Conservation (phyloP, 768 basidiomycete species). For the Cystobasidium tubakii region DNA sequence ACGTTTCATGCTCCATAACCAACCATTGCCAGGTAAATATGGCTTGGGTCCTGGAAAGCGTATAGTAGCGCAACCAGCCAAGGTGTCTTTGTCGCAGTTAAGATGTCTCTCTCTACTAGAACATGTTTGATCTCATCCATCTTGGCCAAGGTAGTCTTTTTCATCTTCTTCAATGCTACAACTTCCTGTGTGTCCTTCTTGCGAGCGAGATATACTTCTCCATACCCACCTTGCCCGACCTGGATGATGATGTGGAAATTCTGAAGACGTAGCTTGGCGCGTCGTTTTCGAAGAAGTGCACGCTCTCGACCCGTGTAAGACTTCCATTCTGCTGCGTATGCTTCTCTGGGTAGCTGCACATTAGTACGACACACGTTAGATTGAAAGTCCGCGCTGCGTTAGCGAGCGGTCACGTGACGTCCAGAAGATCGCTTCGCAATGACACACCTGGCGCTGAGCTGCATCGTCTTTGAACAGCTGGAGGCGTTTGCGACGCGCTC, state of each 20-base stretch:
- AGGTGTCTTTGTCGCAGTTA: constrained; percentile 93
- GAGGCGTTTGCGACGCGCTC: constrained; percentile 75
- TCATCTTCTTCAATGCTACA: constrained; percentile 96
- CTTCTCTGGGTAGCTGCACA: constrained; percentile 36
- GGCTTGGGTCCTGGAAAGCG: constrained; percentile 86
- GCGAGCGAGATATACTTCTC: constrained; percentile 90
- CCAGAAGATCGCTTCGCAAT: neutral
- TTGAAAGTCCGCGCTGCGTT: too few species aligned
- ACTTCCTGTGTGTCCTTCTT: constrained; percentile 94
- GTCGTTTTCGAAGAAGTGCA: constrained; percentile 80
- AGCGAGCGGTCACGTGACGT: constrained; percentile 12
- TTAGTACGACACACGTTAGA: neutral
- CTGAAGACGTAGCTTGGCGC: constrained; percentile 84
- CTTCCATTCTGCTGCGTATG: constrained; percentile 66
- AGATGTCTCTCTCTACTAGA: constrained; percentile 91
- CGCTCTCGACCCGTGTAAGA: constrained; percentile 92
- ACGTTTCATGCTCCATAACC: constrained; percentile 37
- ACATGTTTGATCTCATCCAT: constrained; percentile 99
- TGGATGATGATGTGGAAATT: constrained; percentile 98
- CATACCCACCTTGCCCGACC: constrained; percentile 97
- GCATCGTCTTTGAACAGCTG: constrained; percentile 78
- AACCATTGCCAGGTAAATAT: constrained; percentile 91
- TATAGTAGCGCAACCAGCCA: constrained; percentile 94
- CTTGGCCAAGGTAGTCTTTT: constrained; percentile 85
- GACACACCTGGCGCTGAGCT: constrained; percentile 53